phyloP scores from a whole-genome alignment of 306 rosid species.

The Prunus armeniaca region DNA sequence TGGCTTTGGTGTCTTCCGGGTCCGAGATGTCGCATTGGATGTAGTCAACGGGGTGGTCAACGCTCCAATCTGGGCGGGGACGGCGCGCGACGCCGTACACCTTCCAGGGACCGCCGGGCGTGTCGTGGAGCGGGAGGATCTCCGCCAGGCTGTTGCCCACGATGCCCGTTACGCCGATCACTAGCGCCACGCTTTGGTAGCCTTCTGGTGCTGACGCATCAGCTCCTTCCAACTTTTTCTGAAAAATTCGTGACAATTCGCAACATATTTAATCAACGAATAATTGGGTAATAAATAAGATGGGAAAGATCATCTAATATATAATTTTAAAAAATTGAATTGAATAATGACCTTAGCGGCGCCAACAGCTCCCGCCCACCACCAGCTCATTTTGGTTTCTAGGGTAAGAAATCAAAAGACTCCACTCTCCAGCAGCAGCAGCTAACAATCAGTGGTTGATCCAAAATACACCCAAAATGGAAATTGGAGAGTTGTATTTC shows the following conservation, averaged over 20 bases:
- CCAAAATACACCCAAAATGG: too few relatives aligned
- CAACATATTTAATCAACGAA: too few relatives aligned
- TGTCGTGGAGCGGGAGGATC: conserved; percentile 58
- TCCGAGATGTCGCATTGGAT: conserved; percentile 69
- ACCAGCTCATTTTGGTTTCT: conserved; percentile 34
- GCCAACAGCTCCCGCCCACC: conserved; percentile 55
- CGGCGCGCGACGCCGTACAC: conserved; percentile 75
- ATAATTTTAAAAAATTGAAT: too few relatives aligned
- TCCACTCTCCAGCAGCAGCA: too few relatives aligned
- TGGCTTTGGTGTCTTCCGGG: conserved; percentile 40
- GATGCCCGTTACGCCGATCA: conserved; percentile 66
- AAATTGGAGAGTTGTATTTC: too few relatives aligned
- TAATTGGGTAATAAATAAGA: too few relatives aligned
- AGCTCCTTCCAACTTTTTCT: conserved; percentile 49
- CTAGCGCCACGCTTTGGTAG: conserved; percentile 43
- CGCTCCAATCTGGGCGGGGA: conserved; percentile 57
- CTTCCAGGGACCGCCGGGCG: conserved; percentile 69
- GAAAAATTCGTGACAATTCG: background rate
- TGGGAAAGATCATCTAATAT: too few relatives aligned
- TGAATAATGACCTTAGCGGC: conserved; percentile 30
- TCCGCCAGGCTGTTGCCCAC: conserved; percentile 76
- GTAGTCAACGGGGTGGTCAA: conserved; percentile 51
- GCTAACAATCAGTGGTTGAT: too few relatives aligned
- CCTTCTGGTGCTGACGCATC: conserved; percentile 27
- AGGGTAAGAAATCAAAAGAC: background rate